Conservation (phyloP, 1,284 basidiomycete genomes). For the Peniophora sp. region DNA sequence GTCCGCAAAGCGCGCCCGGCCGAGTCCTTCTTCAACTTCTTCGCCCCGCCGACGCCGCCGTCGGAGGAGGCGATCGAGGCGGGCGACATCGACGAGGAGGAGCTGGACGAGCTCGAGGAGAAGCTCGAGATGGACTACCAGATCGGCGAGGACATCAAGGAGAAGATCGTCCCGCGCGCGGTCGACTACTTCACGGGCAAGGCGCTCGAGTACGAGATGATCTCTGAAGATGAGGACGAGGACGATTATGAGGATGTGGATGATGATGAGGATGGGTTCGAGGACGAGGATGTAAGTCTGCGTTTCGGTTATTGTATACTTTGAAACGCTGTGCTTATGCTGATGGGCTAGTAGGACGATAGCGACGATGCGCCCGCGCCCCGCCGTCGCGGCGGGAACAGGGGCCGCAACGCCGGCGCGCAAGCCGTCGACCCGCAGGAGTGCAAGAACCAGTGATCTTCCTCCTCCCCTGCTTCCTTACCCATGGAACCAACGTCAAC, state of each 20-base stretch:
- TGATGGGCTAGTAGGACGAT: slow-evolving; percentile 44
- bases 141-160: slow-evolving; percentile 97
- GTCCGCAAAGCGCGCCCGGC: slow-evolving; percentile 84
- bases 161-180: slow-evolving; percentile 94
- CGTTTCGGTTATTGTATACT: slow-evolving; percentile 6
- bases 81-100: slow-evolving; percentile 80
- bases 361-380: slow-evolving; percentile 51
- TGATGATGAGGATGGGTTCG: slow-evolving; percentile 40
- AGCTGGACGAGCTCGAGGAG: slow-evolving; percentile 85
- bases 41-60: slow-evolving; percentile 79
- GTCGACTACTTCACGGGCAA: slow-evolving; percentile 97
- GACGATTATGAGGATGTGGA: slow-evolving; percentile 57
- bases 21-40: slow-evolving; percentile 98
- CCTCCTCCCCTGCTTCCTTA: not conserved
- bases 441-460: slow-evolving; percentile 73
- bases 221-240: slow-evolving; percentile 67
- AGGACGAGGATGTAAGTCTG: slow-evolving; percentile 32
- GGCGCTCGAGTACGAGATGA: slow-evolving; percentile 82
- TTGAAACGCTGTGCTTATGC: slow-evolving; percentile 5
- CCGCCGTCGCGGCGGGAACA: slow-evolving; percentile 48
- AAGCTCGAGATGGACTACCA: slow-evolving; percentile 97
- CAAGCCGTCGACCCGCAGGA: slow-evolving; percentile 63
- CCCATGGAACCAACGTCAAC: too few species aligned
- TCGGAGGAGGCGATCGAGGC: slow-evolving; percentile 62
- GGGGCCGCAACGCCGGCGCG: slow-evolving; percentile 36